phyloP scores from a whole-genome alignment of 1,284 basidiomycete genomes.

The Sanghuangporus sanghuang region DNA sequence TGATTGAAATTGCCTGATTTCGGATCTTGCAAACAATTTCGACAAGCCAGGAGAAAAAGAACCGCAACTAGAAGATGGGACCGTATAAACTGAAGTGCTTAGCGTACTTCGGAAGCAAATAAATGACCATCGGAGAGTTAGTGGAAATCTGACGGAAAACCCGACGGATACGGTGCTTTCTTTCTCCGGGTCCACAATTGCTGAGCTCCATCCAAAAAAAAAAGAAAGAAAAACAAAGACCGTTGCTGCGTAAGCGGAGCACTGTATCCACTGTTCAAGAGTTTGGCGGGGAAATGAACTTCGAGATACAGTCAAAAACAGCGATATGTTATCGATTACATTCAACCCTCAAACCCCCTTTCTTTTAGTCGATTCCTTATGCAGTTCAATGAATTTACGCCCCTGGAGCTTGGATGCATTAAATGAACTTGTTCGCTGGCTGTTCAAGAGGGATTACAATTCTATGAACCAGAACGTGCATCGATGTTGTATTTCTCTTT shows the following conservation, averaged over 20 bases:
- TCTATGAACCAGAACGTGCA: too few relatives aligned
- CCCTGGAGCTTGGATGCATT: too few relatives aligned
- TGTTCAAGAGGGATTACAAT: too few relatives aligned
- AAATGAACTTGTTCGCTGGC: too few relatives aligned
- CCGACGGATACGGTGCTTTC: not conserved
- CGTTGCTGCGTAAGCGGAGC: not conserved
- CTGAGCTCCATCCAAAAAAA: not conserved
- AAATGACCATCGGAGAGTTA: not conserved
- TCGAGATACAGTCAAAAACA: not conserved
- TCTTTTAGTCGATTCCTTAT: not conserved
- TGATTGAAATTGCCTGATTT: not conserved
- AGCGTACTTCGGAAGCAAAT: not conserved
- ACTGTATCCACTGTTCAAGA: not conserved
- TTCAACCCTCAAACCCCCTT: not conserved
- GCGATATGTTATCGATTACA: not conserved
- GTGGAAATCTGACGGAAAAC: not conserved
- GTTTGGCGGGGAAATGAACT: not conserved
- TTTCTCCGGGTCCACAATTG: not conserved
- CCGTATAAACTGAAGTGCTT: not conserved
- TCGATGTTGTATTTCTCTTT: too few relatives aligned
- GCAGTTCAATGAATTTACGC: too few relatives aligned
- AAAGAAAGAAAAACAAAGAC: not conserved
- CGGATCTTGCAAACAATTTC: not conserved
- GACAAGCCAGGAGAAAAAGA: not conserved
- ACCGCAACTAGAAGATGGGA: not conserved